Evolutionary conservation across 257 asterid genomes (phyloP), one percentile per base, ranked within the genome.

Genomic region (Rehmannia glutinosa): DNA sequence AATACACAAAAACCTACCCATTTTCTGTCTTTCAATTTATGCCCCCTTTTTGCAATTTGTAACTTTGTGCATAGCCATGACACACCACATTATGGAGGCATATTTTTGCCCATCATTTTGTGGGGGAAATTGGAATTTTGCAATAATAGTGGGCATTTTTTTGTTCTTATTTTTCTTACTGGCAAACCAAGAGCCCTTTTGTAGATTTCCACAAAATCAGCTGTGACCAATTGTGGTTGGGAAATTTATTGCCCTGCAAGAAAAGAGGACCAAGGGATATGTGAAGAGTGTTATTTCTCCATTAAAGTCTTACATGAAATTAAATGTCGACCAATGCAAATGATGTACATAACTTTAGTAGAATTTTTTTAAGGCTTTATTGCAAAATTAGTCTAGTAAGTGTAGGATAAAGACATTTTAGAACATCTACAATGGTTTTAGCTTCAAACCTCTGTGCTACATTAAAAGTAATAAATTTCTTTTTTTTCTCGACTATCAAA

Each of bases 161-260:
- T 36, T 38, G 3, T 15, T n/a, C n/a, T 33, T 16, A 19, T 59
- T 59, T 9, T 59, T 60, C 11, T 25, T 47, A 39, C 59, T 4
- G 24, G 55, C 30, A 51, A 46, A 68, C 50, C 59, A 8, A 46
- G 74, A 42, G 46, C 63, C 20, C 28, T 32, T 58, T 3, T 27
- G 57, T 42, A 35, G 19, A 35, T n/a, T 16, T 35, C 25, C 50
- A 32, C 12, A 20, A 28, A 39, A 64, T 76, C 54, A 41, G 46
- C 1, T 41, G 57, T 71, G 69, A 68, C 66, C 59, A 56, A 57
- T 49, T 71, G 42, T 75, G 20, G 84, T 72, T 79, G 84, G 69
- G 45, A 58, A 73, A 75, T 53, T 80, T 35, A 80, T 69, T 73
- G 79, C 76, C 41, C 19, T 62, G 62, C 36, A 20, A 15, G 43